Percentiles rank a stretch among this genome's conserved stretches.
These are phyloP conservation scores for Pinguiococcus pyrenoidosus DNA, from an alignment of 108 stramenopile genomes.

Conservation along the genomic window DNA sequence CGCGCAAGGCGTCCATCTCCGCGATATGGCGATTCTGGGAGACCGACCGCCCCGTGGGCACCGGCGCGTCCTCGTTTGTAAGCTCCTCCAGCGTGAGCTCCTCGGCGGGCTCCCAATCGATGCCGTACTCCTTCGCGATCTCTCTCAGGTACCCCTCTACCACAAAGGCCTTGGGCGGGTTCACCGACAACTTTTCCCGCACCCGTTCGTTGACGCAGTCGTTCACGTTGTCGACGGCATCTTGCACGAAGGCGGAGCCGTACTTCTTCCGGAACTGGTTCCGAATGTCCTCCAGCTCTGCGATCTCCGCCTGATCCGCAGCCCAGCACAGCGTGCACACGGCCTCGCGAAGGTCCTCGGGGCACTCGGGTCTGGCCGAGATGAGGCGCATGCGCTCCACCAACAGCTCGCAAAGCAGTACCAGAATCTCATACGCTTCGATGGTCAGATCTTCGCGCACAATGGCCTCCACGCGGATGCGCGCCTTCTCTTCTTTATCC, in stretches of 20 bases:
- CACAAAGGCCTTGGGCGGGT: constrained; percentile 63
- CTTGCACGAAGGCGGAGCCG: constrained; percentile 16
- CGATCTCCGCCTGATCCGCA: constrained; percentile 22
- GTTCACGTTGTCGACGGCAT: constrained; percentile 50
- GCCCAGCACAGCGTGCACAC: constrained; percentile 34
- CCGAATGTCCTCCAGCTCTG: constrained; percentile 16
- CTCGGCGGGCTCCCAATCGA: constrained; percentile 59
- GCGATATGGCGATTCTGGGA: too few relatives aligned
- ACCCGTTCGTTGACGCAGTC: constrained; percentile 73
- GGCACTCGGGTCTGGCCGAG: constrained; percentile 17
- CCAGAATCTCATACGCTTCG: constrained; percentile 32
- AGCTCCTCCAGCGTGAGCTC: constrained; percentile 30
- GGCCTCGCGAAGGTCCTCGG: constrained; percentile 30
- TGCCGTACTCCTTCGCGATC: constrained; percentile 55
- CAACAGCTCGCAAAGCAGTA: constrained; percentile 30
- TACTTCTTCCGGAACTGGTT: constrained; percentile 31
- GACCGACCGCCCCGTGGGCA: too few relatives aligned
- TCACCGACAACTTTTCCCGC: constrained; percentile 58
- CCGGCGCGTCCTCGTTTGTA: too few relatives aligned
- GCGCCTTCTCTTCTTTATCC: constrained; percentile 34
- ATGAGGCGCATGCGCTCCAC: constrained; percentile 30
- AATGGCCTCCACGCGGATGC: constrained; percentile 34
- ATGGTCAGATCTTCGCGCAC: constrained; percentile 33
- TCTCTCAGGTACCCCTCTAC: constrained; percentile 70
- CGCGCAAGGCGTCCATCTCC: too few relatives aligned